Base-by-base conservation (phyloP, 768 basidiomycete genomes). In the Rhodosporidiobolus sp. region DNA sequence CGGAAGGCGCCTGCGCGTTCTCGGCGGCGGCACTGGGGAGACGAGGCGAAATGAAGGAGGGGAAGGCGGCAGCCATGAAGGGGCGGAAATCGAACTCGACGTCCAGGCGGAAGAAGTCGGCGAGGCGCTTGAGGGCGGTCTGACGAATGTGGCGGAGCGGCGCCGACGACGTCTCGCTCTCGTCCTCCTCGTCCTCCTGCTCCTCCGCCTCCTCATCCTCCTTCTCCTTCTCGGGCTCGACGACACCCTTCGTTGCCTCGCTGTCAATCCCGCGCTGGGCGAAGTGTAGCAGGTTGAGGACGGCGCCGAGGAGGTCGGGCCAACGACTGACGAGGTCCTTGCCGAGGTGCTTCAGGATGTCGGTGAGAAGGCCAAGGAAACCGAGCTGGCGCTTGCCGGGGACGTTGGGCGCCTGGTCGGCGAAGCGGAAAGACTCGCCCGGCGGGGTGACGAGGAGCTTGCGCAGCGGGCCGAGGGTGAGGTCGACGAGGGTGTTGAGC, bases 1-100 rank as follows among this genome's bases (percentile, higher is more conserved):
- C 88, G 0, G 94, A 95, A 0, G 95, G 94, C 0, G 91, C 86
- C 80, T 97, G 95, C 0, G 90, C 91, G 77, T 94, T 98, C 81
- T 98, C 96, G 54, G 82, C 84, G 70, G 90, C 88, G 34, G 98
- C 83, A 7, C 83, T 80, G 0, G 86, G 82, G 32, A 99, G 84
- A 11, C 96, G 90, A 1, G 95, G 94, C 0, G 89, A 87, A 77
- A 98, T 89, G 83, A 91, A 86, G 0, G 86, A 82, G 1, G 83
- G 69, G 82, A 92, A 97, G 16, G 87, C 86, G 11, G 84, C 82
- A 8, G 82, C 81, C 78, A 98, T 83, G 80, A 88, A 94, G 0
- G 87, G 85, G 0, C 83, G 78, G 79, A 89, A 95, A 80, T 95
- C 87, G 80, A 93, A 96, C 24, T 79, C 77, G 34, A 88, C 85